Percentiles rank a stretch among this genome's conserved stretches.
Evolutionary conservation across 1,139 yeast genomes (phyloP).

Genomic region (Pichia sp.): DNA sequence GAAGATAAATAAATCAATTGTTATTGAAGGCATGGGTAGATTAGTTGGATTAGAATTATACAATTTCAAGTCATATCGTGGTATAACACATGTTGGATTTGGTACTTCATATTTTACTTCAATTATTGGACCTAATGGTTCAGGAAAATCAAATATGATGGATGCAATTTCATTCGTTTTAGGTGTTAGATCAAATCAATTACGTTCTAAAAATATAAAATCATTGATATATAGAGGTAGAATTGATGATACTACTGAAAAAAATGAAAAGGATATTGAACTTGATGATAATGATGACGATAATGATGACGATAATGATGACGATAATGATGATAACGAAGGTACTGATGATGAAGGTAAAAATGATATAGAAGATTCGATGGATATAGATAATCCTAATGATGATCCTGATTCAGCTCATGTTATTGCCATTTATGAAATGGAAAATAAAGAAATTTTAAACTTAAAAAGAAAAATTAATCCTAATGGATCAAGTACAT

Average conservation of each 20-base stretch:
- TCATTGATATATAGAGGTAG: slow-evolving; percentile 82
- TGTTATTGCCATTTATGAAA: slow-evolving; percentile 75
- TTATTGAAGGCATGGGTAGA: slow-evolving; percentile 86
- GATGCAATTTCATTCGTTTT: slow-evolving; percentile 95
- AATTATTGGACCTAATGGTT: slow-evolving; percentile 96
- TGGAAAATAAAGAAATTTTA: slow-evolving; percentile 48
- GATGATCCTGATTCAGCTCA: slow-evolving; percentile 58
- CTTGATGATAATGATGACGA: slow-evolving; percentile 16
- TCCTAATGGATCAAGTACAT: slow-evolving; percentile 57
- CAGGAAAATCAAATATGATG: slow-evolving; percentile 98
- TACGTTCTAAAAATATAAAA: slow-evolving; percentile 66
- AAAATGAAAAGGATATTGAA: slow-evolving; percentile 16
- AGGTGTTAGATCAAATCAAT: slow-evolving; percentile 72
- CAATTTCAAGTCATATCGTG: slow-evolving; percentile 89
- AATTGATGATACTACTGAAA: slow-evolving; percentile 23
- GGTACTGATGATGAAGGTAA: slow-evolving; percentile 17
- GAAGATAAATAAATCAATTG: no score
- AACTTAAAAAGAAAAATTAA: slow-evolving; percentile 52
- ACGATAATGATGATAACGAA: slow-evolving; percentile 17
- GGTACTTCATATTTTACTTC: slow-evolving; percentile 82
- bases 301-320: no score
- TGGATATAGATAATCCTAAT: slow-evolving; percentile 14
- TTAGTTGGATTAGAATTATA: slow-evolving; percentile 65
- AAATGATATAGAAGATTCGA: slow-evolving; percentile 20
- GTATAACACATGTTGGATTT: slow-evolving; percentile 69